Conservation (phyloP, 768 basidiomycete species). For the Sarcodon aspratus region DNA sequence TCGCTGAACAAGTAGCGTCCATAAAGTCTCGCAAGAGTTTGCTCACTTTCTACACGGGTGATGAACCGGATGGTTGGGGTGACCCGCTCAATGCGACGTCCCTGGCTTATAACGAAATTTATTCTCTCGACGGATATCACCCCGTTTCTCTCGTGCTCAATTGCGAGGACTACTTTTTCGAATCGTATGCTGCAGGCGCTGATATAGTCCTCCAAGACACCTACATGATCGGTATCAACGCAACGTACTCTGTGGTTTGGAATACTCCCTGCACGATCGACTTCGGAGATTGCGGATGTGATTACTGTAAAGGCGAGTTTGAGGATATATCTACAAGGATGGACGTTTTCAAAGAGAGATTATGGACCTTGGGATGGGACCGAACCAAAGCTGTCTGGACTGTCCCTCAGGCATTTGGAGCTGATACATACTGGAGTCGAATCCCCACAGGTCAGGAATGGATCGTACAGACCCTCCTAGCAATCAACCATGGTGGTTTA, state of each 20-base stretch:
- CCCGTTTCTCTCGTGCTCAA: conserved; percentile 45
- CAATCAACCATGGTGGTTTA: conserved; percentile 59
- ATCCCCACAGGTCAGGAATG: conserved; percentile 62
- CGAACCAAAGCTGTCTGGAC: conserved; percentile 64
- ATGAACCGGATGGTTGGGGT: conserved; percentile 55
- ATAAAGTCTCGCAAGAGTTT: conserved; percentile 62
- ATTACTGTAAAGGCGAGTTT: conserved; percentile 56
- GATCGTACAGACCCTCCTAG: conserved; percentile 51
- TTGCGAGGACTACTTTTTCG: conserved; percentile 52
- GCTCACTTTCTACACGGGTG: conserved; percentile 63
- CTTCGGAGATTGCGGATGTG: conserved; percentile 69
- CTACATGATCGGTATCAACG: conserved; percentile 45
- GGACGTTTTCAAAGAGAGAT: conserved; percentile 49
- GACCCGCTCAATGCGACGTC: conserved; percentile 51
- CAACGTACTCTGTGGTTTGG: conserved; percentile 35
- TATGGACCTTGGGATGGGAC: conserved; percentile 58
- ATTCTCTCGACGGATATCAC: conserved; percentile 43
- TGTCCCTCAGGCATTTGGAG: conserved; percentile 72
- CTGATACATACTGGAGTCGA: conserved; percentile 43
- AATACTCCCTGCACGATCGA: conserved; percentile 48
- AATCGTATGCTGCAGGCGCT: conserved; percentile 45
- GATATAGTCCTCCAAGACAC: conserved; percentile 66
- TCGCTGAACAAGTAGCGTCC: conserved; percentile 55
- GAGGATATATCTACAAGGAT: conserved; percentile 59
- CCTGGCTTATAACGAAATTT: conserved; percentile 33